Percentiles rank a stretch among this genome's conserved stretches.
Conservation (phyloP, 2,329 filamentous ascomycete species). For the Talaromyces islandicus region DNA sequence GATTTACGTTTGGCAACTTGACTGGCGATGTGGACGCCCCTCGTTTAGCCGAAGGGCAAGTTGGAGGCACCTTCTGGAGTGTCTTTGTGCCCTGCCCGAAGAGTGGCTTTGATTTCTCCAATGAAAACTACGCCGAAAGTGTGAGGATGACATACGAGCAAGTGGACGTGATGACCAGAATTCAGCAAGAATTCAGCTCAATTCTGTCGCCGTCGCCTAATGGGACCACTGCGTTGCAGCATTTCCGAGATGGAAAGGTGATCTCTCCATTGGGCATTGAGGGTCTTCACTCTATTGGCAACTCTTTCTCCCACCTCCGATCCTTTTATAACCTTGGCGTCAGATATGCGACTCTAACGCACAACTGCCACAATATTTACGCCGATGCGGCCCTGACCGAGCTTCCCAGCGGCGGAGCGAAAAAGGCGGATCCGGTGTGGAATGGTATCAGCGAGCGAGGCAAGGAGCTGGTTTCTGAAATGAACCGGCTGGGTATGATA, state of each 20-base stretch:
- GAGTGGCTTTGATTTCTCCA: conserved; percentile 66
- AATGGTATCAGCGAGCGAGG: conserved; percentile 68
- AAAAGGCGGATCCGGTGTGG: conserved; percentile 34
- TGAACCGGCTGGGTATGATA: conserved; percentile 94
- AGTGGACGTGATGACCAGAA: conserved; percentile 29
- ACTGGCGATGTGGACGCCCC: conserved; percentile 71
- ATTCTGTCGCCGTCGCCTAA: conserved; percentile 54
- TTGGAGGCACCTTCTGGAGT: conserved; percentile 88
- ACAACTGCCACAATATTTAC: conserved; percentile 88
- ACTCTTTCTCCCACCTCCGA: conserved; percentile 62
- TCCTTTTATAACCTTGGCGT: conserved; percentile 72
- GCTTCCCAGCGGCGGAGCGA: conserved; percentile 30
- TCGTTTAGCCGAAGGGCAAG: conserved; percentile 59
- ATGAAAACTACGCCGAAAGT: conserved; percentile 61
- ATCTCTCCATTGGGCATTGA: conserved; percentile 78
- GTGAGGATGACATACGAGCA: conserved; percentile 30
- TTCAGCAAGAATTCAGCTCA: conserved; percentile 26
- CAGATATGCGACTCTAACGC: conserved; percentile 81
- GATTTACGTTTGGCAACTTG: conserved; percentile 67
- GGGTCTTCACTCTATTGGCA: conserved; percentile 90
- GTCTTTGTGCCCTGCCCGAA: conserved; percentile 72
- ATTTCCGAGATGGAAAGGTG: conserved; percentile 57
- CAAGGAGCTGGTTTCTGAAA: conserved; percentile 66
- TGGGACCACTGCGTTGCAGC: conserved; percentile 55
- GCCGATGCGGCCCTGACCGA: conserved; percentile 69